These are phyloP conservation scores for Dictyostelium capitatum DNA, from an alignment of 78 protist genomes.

Conservation along the genomic window DNA sequence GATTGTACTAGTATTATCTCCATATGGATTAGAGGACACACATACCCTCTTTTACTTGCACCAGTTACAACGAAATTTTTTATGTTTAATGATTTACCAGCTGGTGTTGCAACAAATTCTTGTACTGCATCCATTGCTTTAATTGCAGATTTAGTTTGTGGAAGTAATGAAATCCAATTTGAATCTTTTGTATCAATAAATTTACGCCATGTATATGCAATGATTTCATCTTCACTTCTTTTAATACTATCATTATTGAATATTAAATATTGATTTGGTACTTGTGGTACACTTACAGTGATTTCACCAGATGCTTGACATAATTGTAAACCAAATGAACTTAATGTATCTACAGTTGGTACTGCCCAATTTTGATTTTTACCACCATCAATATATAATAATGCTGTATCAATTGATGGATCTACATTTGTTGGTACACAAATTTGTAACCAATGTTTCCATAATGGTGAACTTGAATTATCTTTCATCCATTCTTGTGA, in stretches of 20 bases:
- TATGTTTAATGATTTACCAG: not conserved
- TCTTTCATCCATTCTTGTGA: conserved; percentile 70
- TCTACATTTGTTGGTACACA: conserved; percentile 23
- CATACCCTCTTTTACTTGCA: conserved; percentile 50
- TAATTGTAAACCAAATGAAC: not conserved
- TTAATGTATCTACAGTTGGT: not conserved
- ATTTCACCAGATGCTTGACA: not conserved
- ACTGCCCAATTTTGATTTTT: not conserved
- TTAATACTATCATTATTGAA: conserved; percentile 27
- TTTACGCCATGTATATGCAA: conserved; percentile 60
- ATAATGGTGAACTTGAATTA: conserved; percentile 8
- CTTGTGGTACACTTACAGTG: conserved; percentile 38
- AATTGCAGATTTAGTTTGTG: conserved; percentile 24
- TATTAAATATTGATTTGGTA: conserved; percentile 65
- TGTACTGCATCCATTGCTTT: conserved; percentile 67
- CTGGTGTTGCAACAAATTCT: conserved; percentile 2
- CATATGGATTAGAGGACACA: too few relatives aligned
- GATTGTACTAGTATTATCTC: conserved; percentile 8
- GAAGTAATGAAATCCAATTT: not conserved
- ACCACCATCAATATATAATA: conserved; percentile 44
- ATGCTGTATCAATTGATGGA: not conserved
- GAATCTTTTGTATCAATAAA: not conserved
- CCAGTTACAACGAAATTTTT: conserved; percentile 52
- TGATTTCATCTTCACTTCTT: conserved; percentile 62
- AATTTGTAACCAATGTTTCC: conserved; percentile 76